phyloP scores from a whole-genome alignment of 495 filamentous ascomycete genomes.

The Entonaema liquescens region DNA sequence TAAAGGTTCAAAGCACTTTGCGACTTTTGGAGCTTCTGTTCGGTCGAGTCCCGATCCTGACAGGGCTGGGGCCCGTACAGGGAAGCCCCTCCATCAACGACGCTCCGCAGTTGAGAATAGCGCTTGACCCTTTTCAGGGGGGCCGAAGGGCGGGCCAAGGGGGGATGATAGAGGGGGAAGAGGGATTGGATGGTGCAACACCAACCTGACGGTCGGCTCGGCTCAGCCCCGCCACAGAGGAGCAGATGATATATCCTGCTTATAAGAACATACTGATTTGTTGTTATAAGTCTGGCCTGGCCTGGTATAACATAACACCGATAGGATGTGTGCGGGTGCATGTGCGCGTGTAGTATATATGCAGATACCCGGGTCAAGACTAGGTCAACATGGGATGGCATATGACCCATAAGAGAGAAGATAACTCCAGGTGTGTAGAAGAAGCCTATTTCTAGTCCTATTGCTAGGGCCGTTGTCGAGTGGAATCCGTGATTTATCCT shows the following conservation, averaged over 20 bases:
- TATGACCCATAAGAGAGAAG: conserved; percentile 4
- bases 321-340: neutral
- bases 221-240: conserved; percentile 30
- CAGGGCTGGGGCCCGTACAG: conserved; percentile 13
- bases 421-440: neutral
- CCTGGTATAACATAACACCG: conserved; percentile 5
- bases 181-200: conserved; percentile 12
- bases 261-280: neutral
- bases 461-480: neutral
- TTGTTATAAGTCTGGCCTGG: conserved; percentile 9
- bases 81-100: conserved; percentile 23
- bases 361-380: neutral
- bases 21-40: conserved; percentile 21
- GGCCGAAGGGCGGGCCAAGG: neutral
- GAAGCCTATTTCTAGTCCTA: neutral
- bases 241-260: conserved; percentile 17
- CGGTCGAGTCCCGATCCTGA: conserved; percentile 32
- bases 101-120: conserved; percentile 4
- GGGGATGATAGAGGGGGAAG: conserved; percentile 1
- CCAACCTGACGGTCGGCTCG: conserved; percentile 22
- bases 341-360: neutral
- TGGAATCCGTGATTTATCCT: neutral
- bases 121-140: conserved; percentile 9
- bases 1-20: conserved; percentile 28
- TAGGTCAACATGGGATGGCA: conserved; percentile 1